Percentiles rank a stretch among this genome's conserved stretches.
Evolutionary conservation across 371 early-diverging fungal species (phyloP).

Genomic region (Coemansia sp.): DNA sequence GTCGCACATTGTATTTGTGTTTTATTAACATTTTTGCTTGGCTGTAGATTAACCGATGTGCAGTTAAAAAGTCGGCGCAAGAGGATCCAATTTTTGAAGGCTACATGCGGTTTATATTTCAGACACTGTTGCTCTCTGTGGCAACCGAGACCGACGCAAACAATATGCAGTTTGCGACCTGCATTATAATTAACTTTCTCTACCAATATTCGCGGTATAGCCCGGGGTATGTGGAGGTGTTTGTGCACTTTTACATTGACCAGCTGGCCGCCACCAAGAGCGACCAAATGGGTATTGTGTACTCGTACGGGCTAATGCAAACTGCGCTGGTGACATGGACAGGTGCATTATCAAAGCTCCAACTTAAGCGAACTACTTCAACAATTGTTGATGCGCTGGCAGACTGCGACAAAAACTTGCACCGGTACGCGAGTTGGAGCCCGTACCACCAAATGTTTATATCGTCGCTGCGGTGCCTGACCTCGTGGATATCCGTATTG

Average conservation of each 20-base stretch:
- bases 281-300: conserved; percentile 9
- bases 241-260: conserved; percentile 24
- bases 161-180: conserved; percentile 31
- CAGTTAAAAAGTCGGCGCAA: not conserved
- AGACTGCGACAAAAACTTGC: conserved; percentile 26
- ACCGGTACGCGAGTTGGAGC: conserved; percentile 22
- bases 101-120: conserved; percentile 18
- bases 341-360: not conserved
- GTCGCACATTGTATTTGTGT: not conserved
- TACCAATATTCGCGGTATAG: conserved; percentile 34
- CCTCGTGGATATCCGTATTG: conserved; percentile 24
- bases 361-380: conserved; percentile 7
- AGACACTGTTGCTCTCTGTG: conserved; percentile 26
- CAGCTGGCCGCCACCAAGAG: conserved; percentile 15
- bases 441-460: conserved; percentile 46
- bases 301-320: conserved; percentile 32
- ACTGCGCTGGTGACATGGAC: conserved; percentile 37
- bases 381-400: conserved; percentile 9
- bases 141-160: conserved; percentile 11
- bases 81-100: conserved; percentile 11
- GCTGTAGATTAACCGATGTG: conserved; percentile 26
- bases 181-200: conserved; percentile 18
- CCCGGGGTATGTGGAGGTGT: conserved; percentile 22
- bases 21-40: not conserved
- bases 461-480: conserved; percentile 34